Base-by-base conservation (phyloP, 371 early-diverging fungal species). In the Mortierella sp. region DNA sequence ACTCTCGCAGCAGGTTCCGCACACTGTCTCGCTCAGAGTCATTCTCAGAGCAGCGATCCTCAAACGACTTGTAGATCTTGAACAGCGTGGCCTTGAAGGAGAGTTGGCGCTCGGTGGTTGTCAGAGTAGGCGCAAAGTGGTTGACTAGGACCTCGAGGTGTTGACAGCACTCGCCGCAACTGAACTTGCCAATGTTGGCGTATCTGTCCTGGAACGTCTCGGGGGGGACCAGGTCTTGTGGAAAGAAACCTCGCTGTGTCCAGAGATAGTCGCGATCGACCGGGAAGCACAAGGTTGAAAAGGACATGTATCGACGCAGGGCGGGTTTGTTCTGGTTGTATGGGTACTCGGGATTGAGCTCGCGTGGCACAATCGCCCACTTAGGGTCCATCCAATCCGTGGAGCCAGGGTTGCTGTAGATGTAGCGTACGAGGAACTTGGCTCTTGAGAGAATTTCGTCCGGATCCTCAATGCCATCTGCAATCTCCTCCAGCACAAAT, bases 301-400 rank as follows among this genome's bases (percentile, higher is more conserved):
- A 67, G 37, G 67, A 40, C 40, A 67, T 67, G 11, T 67, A 67
- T 3, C 21, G 67, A 9, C 37, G 67, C 19, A 67, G 24, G 67
- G 4, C 67, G 2, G 67, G 24, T 10, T 24, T 37, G 2, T 40
- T 9, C 10, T 67, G 37, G 40, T 40, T 40, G 67, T 67, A 67
- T 10, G 67, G 67, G 11, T 37, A 67, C 3, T 37, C 67, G 10
- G 24, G 37, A 3, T 10, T 24, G 24, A 67, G 21, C 11, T 67
- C 67, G 24, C 67, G 67, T 0, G 67, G 67, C 10, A 67, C 67
- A 11, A 67, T 19, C 40, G 11, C 21, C 67, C 67, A 67, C 67
- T 67, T 10, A 21, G 67, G 67, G 11, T 67, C 43, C 67, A 67
- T 67, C 67, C 67, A 67, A 37, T 67, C 21, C 24, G 67, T 67